Evolutionary conservation across 306 rosid genomes (phyloP).

Genomic region (Cicer yamashitae): DNA sequence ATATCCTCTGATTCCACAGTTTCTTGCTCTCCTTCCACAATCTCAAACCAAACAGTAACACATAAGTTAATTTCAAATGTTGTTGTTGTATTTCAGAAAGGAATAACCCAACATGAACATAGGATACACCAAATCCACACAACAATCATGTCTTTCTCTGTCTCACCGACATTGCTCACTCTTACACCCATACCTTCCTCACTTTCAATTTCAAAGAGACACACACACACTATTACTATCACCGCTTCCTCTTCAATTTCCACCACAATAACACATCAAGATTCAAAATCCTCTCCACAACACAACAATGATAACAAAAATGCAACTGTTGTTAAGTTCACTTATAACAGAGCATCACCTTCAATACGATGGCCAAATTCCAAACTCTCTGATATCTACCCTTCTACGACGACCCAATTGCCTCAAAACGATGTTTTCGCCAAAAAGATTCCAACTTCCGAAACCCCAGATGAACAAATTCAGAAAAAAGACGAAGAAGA

Average conservation of each 20-base stretch:
- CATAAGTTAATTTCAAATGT: neutral
- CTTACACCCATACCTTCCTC: conserved; percentile 10
- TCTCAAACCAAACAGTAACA: too few species aligned
- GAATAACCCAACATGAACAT: neutral
- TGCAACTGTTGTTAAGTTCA: conserved; percentile 45
- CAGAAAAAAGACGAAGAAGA: conserved; percentile 46
- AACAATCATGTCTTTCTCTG: conserved; percentile 33
- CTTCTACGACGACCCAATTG: conserved; percentile 54
- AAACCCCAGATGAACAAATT: conserved; percentile 40
- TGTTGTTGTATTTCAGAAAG: neutral
- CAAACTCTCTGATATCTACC: conserved; percentile 61
- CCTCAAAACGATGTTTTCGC: conserved; percentile 43
- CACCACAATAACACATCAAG: neutral
- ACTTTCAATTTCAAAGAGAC: conserved; percentile 41
- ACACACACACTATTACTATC: conserved; percentile 32
- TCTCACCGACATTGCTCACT: neutral
- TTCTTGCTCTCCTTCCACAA: too few species aligned
- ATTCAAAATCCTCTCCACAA: conserved; percentile 37
- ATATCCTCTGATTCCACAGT: neutral
- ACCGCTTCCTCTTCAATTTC: conserved; percentile 44
- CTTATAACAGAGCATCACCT: conserved; percentile 88
- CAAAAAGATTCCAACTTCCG: conserved; percentile 40
- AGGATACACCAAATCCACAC: neutral
- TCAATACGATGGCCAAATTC: conserved; percentile 82
- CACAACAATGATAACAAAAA: neutral